Percentiles rank a stretch among this genome's conserved stretches.
Evolutionary conservation across 495 filamentous ascomycete genomes (phyloP).

Genomic region (Penicillium pulvis): DNA sequence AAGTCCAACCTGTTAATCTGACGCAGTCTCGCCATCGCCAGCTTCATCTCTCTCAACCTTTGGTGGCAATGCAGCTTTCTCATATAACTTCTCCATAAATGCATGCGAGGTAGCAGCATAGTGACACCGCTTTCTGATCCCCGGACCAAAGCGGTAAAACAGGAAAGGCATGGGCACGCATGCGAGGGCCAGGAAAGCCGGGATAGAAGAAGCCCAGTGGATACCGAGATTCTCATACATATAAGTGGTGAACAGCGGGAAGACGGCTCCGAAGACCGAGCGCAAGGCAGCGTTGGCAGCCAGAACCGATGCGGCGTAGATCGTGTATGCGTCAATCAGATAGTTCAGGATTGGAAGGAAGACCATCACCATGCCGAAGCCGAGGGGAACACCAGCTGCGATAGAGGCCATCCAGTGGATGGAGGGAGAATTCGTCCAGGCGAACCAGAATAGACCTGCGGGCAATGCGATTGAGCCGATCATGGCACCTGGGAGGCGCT

Average conservation of each 20-base stretch:
- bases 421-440: conserved; percentile 42
- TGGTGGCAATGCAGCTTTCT: background rate
- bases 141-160: conserved; percentile 63
- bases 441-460: conserved; percentile 8
- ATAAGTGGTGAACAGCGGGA: conserved; percentile 68
- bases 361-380: conserved; percentile 62
- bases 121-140: conserved; percentile 61
- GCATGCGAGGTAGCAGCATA: conserved; percentile 61
- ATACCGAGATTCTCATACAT: conserved; percentile 68
- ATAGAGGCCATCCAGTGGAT: conserved; percentile 64
- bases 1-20: background rate
- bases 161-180: conserved; percentile 62
- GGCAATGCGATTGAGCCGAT: background rate
- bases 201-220: conserved; percentile 64
- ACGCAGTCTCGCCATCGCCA: background rate
- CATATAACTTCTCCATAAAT: conserved; percentile 15
- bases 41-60: background rate
- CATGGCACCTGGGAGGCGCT: conserved; percentile 2
- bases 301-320: conserved; percentile 68
- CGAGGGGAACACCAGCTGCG: conserved; percentile 60
- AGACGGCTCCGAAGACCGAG: conserved; percentile 63
- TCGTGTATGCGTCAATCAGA: conserved; percentile 66
- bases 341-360: conserved; percentile 67
- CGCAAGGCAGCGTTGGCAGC: conserved; percentile 65
- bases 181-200: conserved; percentile 32